Percentiles rank a stretch among this genome's conserved stretches.
phyloP scores from a whole-genome alignment of 352 stramenopile species.

The Globisporangium rhizosaccharum region DNA sequence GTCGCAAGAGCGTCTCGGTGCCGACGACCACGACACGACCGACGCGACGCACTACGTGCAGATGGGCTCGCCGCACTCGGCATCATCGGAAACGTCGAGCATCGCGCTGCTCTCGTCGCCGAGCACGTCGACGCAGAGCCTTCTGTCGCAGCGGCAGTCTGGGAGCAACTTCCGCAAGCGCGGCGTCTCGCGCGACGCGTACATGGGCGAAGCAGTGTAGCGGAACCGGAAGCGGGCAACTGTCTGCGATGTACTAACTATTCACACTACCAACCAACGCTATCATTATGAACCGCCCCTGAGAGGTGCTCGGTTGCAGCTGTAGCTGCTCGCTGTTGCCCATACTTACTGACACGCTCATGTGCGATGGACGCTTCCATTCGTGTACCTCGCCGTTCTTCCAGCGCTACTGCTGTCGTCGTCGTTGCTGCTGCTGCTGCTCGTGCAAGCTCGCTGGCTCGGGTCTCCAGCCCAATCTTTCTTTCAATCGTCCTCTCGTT shows the following conservation, averaged over 20 bases:
- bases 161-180: slow-evolving; percentile 1
- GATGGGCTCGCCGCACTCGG: slow-evolving; percentile 54
- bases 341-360: too few species aligned
- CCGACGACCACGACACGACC: slow-evolving; percentile 1
- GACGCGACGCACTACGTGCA: slow-evolving; percentile 21
- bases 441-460: too few species aligned
- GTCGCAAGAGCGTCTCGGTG: slow-evolving; percentile 12
- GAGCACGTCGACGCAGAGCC: slow-evolving; percentile 17
- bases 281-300: too few species aligned
- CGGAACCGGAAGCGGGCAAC: neutral
- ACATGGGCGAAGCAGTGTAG: neutral
- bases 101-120: slow-evolving; percentile 56
- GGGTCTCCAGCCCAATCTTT: too few species aligned
- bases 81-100: slow-evolving; percentile 47
- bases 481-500: too few species aligned
- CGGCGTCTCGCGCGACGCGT: slow-evolving; percentile 2
- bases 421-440: too few species aligned
- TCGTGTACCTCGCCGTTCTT: too few species aligned
- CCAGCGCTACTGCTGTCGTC: too few species aligned
- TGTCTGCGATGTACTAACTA: neutral
- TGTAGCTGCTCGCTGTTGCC: too few species aligned
- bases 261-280: too few species aligned
- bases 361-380: too few species aligned
- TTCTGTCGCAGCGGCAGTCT: slow-evolving; percentile 7
- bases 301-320: too few species aligned